These are phyloP conservation scores for Curvularia eragrostidis DNA, from an alignment of 2,329 filamentous ascomycete species.

Conservation along the genomic window DNA sequence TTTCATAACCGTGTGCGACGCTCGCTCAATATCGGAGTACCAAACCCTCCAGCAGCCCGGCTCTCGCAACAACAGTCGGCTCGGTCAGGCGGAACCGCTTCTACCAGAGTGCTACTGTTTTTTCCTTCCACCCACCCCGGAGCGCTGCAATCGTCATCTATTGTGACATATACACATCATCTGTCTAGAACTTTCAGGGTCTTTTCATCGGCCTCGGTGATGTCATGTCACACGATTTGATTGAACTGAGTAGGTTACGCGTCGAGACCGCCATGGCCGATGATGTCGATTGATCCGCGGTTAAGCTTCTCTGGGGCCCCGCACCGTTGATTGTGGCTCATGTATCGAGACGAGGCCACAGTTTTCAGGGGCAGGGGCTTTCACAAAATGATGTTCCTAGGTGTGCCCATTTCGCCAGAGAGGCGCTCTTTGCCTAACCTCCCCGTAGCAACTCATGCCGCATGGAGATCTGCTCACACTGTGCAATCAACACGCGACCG, in stretches of 20 bases:
- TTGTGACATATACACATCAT: background rate
- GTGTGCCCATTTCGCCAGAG: slow-evolving; percentile 2
- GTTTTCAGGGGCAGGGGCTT: slow-evolving; percentile 23
- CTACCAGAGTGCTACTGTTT: slow-evolving; percentile 2
- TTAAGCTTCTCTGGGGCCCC: slow-evolving; percentile 38
- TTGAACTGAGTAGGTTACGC: slow-evolving; percentile 21
- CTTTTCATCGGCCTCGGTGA: slow-evolving; percentile 18
- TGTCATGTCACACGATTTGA: slow-evolving; percentile 8
- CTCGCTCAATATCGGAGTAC: slow-evolving; percentile 17
- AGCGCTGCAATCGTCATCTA: slow-evolving; percentile 5
- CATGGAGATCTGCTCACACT: slow-evolving; percentile 1
- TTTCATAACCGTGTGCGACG: slow-evolving; percentile 10
- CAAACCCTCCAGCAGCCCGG: background rate
- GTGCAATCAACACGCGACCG: slow-evolving; percentile 1
- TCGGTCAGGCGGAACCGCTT: slow-evolving; percentile 4
- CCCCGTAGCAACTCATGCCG: background rate
- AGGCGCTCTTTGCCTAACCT: slow-evolving; percentile 3
- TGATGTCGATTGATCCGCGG: slow-evolving; percentile 20
- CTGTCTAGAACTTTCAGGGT: slow-evolving; percentile 7
- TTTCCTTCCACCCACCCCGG: slow-evolving; percentile 1
- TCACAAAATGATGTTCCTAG: slow-evolving; percentile 25
- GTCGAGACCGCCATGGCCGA: slow-evolving; percentile 18
- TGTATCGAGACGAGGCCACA: slow-evolving; percentile 28
- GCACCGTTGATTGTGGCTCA: slow-evolving; percentile 26
- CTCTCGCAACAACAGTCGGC: background rate